Evolutionary conservation across 2,329 filamentous ascomycete genomes (phyloP), one percentile per base, ranked within the genome.

Genomic region (Cyphellophora attinorum): DNA sequence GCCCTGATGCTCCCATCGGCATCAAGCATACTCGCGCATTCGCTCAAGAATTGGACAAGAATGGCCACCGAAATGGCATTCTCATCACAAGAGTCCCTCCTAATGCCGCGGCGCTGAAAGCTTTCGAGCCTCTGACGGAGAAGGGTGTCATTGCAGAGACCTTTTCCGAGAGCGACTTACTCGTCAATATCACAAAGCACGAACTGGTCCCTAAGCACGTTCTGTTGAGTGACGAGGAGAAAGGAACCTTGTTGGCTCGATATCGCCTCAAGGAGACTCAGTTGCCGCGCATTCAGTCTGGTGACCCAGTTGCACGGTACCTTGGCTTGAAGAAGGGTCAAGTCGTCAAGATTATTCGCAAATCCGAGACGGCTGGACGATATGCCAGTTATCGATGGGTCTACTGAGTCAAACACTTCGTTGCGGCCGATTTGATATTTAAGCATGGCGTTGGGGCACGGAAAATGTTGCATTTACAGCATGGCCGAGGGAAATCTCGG

Each of bases 181-280:
- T 96, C 40, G 88, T 98, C 61, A 98, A 98, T 65, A 96, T 98
- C 60, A 96, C 89, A 40, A 84, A 88, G 59, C 91, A 98, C 65
- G 89, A 96, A 63, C 74, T 98, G 37, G 91, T 98, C 18, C 91
- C 91, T 29, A 86, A 83, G 57, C 91, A 98, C 57, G 79, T 96
- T 23, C 65, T 96, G 41, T 75, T 98, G 37, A 93, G 85, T 52
- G 74, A 78, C 29, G 85, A 93, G 52, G 91, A 98, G 69, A 95
- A 95, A 73, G 65, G 66, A 30, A 81, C 82, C 23, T 65, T 98
- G 52, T 70, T 98, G 41, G 78, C 86, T 63, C 72, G 91, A 44
- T 98, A 98, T 64, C 77, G 91, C 31, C 65, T 98, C 59, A 96
- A 95, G 76, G 91, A 98, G 71, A 95, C 85, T 6, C 91, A 98